These are phyloP conservation scores for Arthrobotrys entomopaga DNA, from an alignment of 2,329 filamentous ascomycete species.

Conservation along the genomic window DNA sequence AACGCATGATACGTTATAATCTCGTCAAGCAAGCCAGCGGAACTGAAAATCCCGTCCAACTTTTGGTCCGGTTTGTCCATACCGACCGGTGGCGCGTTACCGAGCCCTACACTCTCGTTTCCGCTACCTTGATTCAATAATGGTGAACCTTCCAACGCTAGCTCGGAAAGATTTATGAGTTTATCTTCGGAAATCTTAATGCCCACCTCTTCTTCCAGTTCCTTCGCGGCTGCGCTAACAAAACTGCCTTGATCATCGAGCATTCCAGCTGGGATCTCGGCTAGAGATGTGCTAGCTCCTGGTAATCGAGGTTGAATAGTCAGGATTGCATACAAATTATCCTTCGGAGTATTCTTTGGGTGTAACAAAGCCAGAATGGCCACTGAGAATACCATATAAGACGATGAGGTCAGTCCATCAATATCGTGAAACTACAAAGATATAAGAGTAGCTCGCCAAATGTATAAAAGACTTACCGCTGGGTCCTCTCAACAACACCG, in stretches of 20 bases:
- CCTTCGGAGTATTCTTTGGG: conserved; percentile 30
- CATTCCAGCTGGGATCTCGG: conserved; percentile 71
- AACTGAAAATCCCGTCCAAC: conserved; percentile 43
- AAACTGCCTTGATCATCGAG: conserved; percentile 69
- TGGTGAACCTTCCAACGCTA: conserved; percentile 62
- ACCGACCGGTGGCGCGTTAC: conserved; percentile 27
- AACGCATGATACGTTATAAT: conserved; percentile 70
- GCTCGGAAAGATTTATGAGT: conserved; percentile 67
- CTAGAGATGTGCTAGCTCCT: conserved; percentile 68
- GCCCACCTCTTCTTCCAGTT: conserved; percentile 72
- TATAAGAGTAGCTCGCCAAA: background rate
- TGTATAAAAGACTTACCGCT: conserved; percentile 63
- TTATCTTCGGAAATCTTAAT: conserved; percentile 66
- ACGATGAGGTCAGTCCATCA: conserved; percentile 60
- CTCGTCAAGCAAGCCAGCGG: conserved; percentile 65
- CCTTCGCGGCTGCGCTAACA: conserved; percentile 69
- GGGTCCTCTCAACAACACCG: conserved; percentile 70
- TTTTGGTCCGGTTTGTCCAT: conserved; percentile 2
- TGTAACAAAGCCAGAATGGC: conserved; percentile 40
- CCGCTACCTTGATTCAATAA: conserved; percentile 16
- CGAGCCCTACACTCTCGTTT: conserved; percentile 40
- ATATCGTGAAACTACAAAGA: background rate
- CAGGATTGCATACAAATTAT: conserved; percentile 68
- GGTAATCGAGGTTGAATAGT: conserved; percentile 71
- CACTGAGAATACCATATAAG: conserved; percentile 7